Conservation (phyloP, 495 filamentous ascomycete species). For the Talaromyces proteolyticus region DNA sequence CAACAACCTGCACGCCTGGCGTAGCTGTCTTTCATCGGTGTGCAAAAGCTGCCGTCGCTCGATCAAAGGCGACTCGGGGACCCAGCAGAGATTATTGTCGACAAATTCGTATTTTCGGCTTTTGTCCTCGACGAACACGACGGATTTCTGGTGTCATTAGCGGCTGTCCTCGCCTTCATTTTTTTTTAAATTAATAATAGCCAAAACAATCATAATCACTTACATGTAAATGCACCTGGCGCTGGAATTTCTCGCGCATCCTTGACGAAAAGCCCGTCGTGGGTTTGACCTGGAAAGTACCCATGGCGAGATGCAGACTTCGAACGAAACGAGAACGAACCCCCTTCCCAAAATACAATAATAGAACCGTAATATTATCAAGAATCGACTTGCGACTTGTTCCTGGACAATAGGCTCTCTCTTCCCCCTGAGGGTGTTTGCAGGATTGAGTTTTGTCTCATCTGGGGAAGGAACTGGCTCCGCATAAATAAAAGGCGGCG, state of each 20-base stretch:
- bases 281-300: neutral
- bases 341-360: too few species aligned
- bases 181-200: too few species aligned
- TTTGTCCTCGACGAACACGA: neutral
- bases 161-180: neutral
- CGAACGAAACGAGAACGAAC: too few species aligned
- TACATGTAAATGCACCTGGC: neutral
- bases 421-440: too few species aligned
- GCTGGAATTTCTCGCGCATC: neutral
- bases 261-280: neutral
- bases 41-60: neutral
- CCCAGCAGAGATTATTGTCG: neutral
- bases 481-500: neutral
- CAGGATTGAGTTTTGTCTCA: neutral
- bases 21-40: neutral
- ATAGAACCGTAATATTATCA: too few species aligned
- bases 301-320: neutral
- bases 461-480: neutral
- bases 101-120: slow-evolving; percentile 2
- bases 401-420: too few species aligned
- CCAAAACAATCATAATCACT: neutral
- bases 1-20: neutral
- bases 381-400: too few species aligned
- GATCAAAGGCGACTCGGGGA: neutral
- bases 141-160: neutral